These are phyloP conservation scores for Saccharomyces paradoxus DNA, from an alignment of 805 yeast species.

Conservation along the genomic window DNA sequence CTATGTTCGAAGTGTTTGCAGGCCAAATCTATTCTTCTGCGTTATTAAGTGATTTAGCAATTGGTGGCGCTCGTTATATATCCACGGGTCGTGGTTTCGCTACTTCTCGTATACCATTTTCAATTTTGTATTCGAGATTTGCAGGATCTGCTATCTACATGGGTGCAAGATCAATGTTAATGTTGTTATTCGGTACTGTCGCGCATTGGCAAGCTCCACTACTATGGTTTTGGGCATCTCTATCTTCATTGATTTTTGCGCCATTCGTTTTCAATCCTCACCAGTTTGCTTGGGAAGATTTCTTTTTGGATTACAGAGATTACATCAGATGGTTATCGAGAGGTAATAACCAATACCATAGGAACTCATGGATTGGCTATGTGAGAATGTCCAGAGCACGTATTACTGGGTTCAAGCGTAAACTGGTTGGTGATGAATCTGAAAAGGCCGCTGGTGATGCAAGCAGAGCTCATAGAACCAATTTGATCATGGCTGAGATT, in stretches of 20 bases:
- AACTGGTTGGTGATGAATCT: constrained; percentile 65
- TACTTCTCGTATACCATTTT: constrained; percentile 69
- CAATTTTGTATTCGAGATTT: constrained; percentile 65
- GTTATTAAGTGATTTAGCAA: constrained; percentile 58
- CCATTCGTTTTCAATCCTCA: constrained; percentile 97
- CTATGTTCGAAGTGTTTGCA: constrained; percentile 76
- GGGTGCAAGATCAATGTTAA: constrained; percentile 72
- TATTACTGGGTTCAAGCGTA: constrained; percentile 74
- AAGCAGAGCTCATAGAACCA: constrained; percentile 72
- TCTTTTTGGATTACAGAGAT: constrained; percentile 92
- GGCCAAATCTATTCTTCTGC: constrained; percentile 73
- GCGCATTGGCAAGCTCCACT: constrained; percentile 89
- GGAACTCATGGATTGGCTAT: constrained; percentile 84
- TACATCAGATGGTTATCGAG: constrained; percentile 86
- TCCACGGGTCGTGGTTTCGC: constrained; percentile 86
- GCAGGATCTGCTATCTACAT: constrained; percentile 76
- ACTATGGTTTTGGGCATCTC: constrained; percentile 94
- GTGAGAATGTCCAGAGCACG: constrained; percentile 76
- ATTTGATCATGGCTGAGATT: constrained; percentile 61
- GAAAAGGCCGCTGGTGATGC: constrained; percentile 82
- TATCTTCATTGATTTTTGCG: constrained; percentile 78
- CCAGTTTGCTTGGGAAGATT: constrained; percentile 93
- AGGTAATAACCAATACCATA: constrained; percentile 84
- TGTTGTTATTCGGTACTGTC: constrained; percentile 64
- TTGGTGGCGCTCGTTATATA: constrained; percentile 83